Base-by-base conservation (phyloP, 1,139 yeast genomes). In the Debaryomyces udenii region DNA sequence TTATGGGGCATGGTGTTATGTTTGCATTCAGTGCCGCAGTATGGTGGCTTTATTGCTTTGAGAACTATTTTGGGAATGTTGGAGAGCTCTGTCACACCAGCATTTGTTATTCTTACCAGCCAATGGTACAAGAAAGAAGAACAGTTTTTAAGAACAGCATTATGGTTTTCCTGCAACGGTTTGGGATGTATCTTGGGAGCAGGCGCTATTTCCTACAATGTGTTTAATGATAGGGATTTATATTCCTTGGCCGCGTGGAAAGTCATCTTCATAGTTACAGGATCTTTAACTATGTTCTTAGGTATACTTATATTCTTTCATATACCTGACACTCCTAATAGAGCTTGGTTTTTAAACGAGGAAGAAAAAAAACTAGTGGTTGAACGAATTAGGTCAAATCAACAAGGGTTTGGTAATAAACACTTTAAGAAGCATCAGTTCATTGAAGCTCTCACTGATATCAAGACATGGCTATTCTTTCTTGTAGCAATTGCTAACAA, bases 61-160 rank as follows among this genome's bases (percentile, higher is more conserved):
- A 47, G 68, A 38, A 54, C 61, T 3, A 28, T 62, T 13, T 49
- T 80, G 23, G 88, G 88, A 3, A 55, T 74, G 37, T 64, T 77
- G 31, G 88, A 82, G 53, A 69, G 79, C 28, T 69, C 79, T 35
- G 50, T 61, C 9, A 56, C 80, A n/a, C 86, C 85, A 2, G 80
- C 81, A 0, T 74, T 78, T 50, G 75, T 80, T 27, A 68, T 82
- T 20, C 64, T 82, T 29, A 57, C 64, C 5, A 46, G 59, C 11
- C 60, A 59, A 36, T 62, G 56, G 52, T 61, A 48, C 32, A 49
- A 43, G 17, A 42, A 38, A 15, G 54, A 52, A 14, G 61, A 57
- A 42, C 51, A 47, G 23, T 56, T 53, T 32, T 41, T 52, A 16
- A 44, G 54, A 39, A 52, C 57, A 37, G 55, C 49, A 35, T 40